Evolutionary conservation across 1,139 yeast species (phyloP), one percentile per base, ranked within the genome.

Genomic region (Barnettozyma hawaiiensis): DNA sequence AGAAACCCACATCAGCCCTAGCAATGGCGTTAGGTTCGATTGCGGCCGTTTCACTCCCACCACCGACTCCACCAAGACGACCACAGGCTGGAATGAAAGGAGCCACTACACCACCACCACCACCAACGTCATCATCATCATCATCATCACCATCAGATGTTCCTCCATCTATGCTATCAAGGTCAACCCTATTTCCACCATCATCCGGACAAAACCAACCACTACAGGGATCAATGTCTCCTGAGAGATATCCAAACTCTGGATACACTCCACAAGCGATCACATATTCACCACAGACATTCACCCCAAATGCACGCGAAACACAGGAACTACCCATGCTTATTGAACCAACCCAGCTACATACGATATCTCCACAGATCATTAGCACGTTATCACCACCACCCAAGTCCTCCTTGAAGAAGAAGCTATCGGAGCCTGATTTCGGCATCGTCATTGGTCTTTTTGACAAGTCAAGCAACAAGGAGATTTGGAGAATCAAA

Each of bases 401-500:
- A 3, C n/a, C 35, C 12, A 66, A 75, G 44, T 58, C 60, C 49
- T 52, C 73, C 63, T 45, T 55, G 40, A 63, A 59, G 38, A 66
- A 63, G 41, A 65, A 66, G 49, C 47, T 69, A 2, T 85, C 77
- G 34, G 85, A 80, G 32, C 78, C 83, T 7, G 65, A 68, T 19
- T 34, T 33, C 11, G 27, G 31, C 29, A 71, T 81, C n/a, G 70
- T 85, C 1, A 66, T 86, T 38, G 73, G 81, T 2, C 74, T 82
- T 4, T 66, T 71, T 26, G 92, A 85, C 55, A 68, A 78, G 24
- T 75, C 67, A 9, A 64, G 81, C 1, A 69, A 66, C 24, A 79
- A 79, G 52, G 86, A 80, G 55, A 74, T 84, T 71, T 86, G 94
- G 85, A 71, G 79, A 50, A 73, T 84, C 41, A 65, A 79, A 23